Percentiles rank a stretch among this genome's conserved stretches.
Conservation (phyloP, 176 grass and related monocot species). For the Ananas comosus region DNA sequence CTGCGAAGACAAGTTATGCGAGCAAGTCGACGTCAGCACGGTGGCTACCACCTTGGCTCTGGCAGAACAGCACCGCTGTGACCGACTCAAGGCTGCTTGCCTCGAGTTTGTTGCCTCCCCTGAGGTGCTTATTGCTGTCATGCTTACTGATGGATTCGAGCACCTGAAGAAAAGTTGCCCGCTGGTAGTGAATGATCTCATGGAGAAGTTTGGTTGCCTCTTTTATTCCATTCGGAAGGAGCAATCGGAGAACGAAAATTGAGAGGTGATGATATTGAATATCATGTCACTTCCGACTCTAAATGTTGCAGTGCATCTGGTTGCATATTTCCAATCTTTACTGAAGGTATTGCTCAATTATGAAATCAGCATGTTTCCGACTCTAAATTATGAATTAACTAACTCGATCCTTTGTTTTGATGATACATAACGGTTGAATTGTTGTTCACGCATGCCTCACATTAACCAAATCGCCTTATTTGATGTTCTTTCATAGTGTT, state of each 20-base stretch:
- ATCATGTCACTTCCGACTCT: no score
- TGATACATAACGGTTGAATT: no score
- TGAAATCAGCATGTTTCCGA: no score
- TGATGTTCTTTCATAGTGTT: no score
- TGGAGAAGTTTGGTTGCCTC: not conserved
- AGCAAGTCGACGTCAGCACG: slow-evolving; percentile 18
- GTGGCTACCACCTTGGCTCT: slow-evolving; percentile 22
- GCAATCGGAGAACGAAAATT: not conserved
- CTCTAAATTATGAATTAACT: no score
- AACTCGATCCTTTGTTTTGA: no score
- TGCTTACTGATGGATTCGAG: slow-evolving; percentile 21
- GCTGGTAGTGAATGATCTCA: slow-evolving; percentile 21
- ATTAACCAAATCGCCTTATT: no score
- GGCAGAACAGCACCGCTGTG: slow-evolving; percentile 29
- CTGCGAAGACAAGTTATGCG: slow-evolving; percentile 23
- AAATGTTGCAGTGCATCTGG: no score
- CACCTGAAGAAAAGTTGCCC: slow-evolving; percentile 31
- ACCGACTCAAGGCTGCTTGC: slow-evolving; percentile 35
- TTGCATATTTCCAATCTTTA: no score
- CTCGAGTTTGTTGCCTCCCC: slow-evolving; percentile 27
- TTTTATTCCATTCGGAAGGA: not conserved
- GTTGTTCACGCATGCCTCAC: no score
- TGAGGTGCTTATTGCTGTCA: slow-evolving; percentile 3
- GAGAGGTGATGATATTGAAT: no score
- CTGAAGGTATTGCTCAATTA: no score